A percentile compares a stretch with the other conserved stretches of the same genome.
Conservation (phyloP, 2,329 filamentous ascomycete genomes). For the Tolypocladium sp. region DNA sequence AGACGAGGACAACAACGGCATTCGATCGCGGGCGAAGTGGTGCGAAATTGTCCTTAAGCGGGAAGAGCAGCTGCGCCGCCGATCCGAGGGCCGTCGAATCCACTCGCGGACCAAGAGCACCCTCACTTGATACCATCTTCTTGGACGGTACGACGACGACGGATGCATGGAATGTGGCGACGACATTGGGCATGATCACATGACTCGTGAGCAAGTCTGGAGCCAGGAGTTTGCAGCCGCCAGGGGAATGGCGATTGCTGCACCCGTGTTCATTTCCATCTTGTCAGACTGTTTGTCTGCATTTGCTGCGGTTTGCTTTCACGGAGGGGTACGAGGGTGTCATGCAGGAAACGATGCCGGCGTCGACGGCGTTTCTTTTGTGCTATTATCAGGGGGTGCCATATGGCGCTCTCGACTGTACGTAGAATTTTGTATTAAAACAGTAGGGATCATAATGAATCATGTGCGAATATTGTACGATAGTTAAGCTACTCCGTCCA, state of each 20-base stretch:
- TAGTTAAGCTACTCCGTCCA: too few relatives aligned
- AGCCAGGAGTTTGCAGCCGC: not conserved
- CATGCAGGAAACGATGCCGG: not conserved
- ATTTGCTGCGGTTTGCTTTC: not conserved
- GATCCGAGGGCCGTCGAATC: constrained; percentile 41
- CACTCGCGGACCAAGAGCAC: constrained; percentile 52
- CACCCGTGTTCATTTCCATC: not conserved
- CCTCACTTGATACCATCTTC: constrained; percentile 28
- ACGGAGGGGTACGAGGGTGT: not conserved
- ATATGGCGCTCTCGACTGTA: constrained; percentile 5
- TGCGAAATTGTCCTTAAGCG: constrained; percentile 58
- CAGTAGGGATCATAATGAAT: not conserved
- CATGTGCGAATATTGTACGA: not conserved
- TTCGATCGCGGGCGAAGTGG: constrained; percentile 49
- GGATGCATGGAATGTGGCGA: not conserved
- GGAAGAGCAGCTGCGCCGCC: constrained; percentile 49
- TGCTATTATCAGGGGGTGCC: not conserved
- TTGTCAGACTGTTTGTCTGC: not conserved
- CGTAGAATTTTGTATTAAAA: constrained; percentile 3
- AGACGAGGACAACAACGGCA: constrained; percentile 33
- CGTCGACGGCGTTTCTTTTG: constrained; percentile 3
- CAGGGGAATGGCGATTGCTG: not conserved
- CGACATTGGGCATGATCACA: not conserved
- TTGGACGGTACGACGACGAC: not conserved
- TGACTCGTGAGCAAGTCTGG: not conserved